Base-by-base conservation (phyloP, 2,329 filamentous ascomycete genomes). In the Calonectria multiphialidica region DNA sequence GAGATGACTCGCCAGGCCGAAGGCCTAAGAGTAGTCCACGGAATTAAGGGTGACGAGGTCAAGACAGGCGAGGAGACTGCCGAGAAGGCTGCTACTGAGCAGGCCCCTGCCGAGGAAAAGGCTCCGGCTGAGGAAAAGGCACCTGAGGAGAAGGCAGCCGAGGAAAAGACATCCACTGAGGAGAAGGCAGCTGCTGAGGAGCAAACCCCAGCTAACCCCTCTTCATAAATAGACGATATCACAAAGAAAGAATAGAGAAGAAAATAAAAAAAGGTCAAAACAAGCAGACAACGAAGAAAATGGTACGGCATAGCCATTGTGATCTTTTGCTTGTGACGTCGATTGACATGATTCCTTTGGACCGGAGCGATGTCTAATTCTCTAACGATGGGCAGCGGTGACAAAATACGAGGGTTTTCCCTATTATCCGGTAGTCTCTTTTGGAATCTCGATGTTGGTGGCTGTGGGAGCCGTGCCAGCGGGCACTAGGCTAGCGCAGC, bases 11-110 rank as follows among this genome's bases (percentile, higher is more conserved):
- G 80, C 71, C 82, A 83, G 68, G 86, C 86, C 18, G 85, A 86
- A 76, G 86, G 86, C 28, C 81, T 88, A 47, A 83, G 83, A 73
- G 86, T 88, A 8, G 86, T 87, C 23, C 83, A 85, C 73, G 87
- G 87, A 44, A 84, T 88, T 76, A 85, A 86, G 78, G 84, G 83
- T 12, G 82, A 86, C 55, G 83, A 83, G 59, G 79, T 45, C 35
- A 79, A 81, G 75, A 76, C 73, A 30, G 77, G 75, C n/a, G 72
- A 77, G 21, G 66, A 66, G 59, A 55, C 74, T 68, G 45, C 70
- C 15, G 75, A 76, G 71, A 42, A 63, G 49, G 55, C 44, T 66
- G 42, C 44, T 2, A 10, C 15, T 7, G 62, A 53, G 44, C n/a
- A 67, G 23, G n/a, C 53, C 25, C 15, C 42, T n/a, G 44, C 16